Evolutionary conservation across 2,329 filamentous ascomycete species (phyloP).

Genomic region (Gaeumannomyces tritici): DNA sequence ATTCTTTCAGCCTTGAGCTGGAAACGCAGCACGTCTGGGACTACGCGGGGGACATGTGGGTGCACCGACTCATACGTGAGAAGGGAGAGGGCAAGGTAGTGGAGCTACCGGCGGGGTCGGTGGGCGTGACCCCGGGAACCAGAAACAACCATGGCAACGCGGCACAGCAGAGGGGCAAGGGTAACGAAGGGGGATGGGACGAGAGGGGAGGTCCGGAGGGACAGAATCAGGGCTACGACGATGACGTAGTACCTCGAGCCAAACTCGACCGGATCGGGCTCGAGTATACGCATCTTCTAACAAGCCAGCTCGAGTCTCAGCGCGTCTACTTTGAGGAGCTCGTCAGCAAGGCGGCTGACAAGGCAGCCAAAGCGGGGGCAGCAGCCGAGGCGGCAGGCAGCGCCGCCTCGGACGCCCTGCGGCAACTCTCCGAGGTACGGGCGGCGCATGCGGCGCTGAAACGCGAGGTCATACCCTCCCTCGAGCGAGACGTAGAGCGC

Average conservation of each 20-base stretch:
- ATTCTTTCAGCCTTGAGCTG: conserved; percentile 88
- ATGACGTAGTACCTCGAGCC: conserved; percentile 61
- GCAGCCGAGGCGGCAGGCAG: conserved; percentile 53
- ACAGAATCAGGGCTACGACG: conserved; percentile 14
- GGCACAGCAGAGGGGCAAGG: conserved; percentile 12
- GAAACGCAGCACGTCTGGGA: conserved; percentile 96
- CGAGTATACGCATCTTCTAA: conserved; percentile 91
- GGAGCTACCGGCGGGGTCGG: conserved; percentile 53
- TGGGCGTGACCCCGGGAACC: neutral
- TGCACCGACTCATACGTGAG: conserved; percentile 88
- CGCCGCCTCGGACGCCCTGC: conserved; percentile 37
- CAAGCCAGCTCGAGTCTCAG: conserved; percentile 86
- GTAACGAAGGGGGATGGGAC: conserved; percentile 3
- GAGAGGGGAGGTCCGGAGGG: neutral
- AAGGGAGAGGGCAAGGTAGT: conserved; percentile 89
- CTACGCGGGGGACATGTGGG: conserved; percentile 90
- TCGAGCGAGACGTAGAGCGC: conserved; percentile 66
- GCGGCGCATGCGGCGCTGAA: conserved; percentile 41
- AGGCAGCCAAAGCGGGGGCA: conserved; percentile 65
- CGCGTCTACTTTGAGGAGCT: conserved; percentile 91
- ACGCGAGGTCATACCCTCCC: conserved; percentile 47
- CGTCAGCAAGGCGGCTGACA: conserved; percentile 79
- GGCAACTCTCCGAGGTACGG: conserved; percentile 43
- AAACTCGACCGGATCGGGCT: conserved; percentile 71
- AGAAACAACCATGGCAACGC: conserved; percentile 25